These are phyloP conservation scores for Hortiboletus flavorubellus DNA, from an alignment of 768 basidiomycete species.

Conservation along the genomic window DNA sequence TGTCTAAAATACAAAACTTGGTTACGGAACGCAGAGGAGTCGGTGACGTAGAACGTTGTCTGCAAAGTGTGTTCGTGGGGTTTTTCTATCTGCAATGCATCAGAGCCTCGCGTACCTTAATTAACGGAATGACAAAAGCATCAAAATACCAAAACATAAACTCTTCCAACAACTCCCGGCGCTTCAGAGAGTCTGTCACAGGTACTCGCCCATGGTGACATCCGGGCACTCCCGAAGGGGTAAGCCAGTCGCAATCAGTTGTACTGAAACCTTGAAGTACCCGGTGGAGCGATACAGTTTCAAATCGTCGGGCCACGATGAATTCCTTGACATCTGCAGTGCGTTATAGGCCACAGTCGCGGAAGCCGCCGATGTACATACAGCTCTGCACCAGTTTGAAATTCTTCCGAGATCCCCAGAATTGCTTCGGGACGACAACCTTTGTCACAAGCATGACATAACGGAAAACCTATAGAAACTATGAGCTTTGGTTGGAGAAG, in stretches of 20 bases:
- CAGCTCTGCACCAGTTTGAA: slow-evolving; percentile 53
- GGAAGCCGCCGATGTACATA: slow-evolving; percentile 32
- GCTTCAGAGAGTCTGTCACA: slow-evolving; percentile 68
- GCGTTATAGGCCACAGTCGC: not conserved
- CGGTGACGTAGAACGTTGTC: slow-evolving; percentile 94
- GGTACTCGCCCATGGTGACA: slow-evolving; percentile 48
- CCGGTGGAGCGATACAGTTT: slow-evolving; percentile 72
- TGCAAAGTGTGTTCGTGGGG: slow-evolving; percentile 27
- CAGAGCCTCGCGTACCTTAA: slow-evolving; percentile 54
- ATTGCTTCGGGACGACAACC: slow-evolving; percentile 63
- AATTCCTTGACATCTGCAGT: slow-evolving; percentile 67
- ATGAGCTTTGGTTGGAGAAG: not conserved
- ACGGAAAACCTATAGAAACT: slow-evolving; percentile 55
- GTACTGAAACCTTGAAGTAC: slow-evolving; percentile 74
- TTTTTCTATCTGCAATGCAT: not conserved
- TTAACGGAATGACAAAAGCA: slow-evolving; percentile 71
- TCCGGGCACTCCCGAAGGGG: slow-evolving; percentile 37
- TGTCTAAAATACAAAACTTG: slow-evolving; percentile 89
- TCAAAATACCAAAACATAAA: slow-evolving; percentile 96
- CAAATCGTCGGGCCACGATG: slow-evolving; percentile 73
- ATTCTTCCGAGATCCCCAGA: slow-evolving; percentile 79
- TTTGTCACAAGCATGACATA: slow-evolving; percentile 64
- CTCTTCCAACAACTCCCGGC: slow-evolving; percentile 79
- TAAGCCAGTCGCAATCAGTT: slow-evolving; percentile 78
- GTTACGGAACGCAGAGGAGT: slow-evolving; percentile 82